Evolutionary conservation across 208 protist species (phyloP).

Genomic region (Crithidia mellificae): DNA sequence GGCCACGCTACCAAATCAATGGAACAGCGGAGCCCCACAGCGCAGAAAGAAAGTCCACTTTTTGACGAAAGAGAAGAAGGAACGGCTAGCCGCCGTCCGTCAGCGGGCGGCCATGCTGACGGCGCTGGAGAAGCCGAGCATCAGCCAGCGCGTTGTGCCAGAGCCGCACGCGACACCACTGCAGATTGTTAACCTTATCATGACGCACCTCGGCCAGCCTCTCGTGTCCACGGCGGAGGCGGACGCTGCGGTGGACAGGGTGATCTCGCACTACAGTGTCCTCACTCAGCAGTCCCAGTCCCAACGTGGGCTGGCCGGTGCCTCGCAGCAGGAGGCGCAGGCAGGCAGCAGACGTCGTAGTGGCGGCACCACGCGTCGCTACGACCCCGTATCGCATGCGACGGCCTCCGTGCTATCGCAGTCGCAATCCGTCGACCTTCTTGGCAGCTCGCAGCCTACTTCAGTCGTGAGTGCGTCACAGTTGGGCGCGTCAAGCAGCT

Average conservation of each 20-base stretch:
- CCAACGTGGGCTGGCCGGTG: background rate
- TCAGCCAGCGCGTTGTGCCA: slow-evolving; percentile 42
- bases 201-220: slow-evolving; percentile 41
- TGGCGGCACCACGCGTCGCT: background rate
- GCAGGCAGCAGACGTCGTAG: background rate
- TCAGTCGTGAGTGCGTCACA: background rate
- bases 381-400: background rate
- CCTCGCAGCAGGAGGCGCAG: background rate
- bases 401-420: slow-evolving; percentile 27
- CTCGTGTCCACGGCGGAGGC: slow-evolving; percentile 35
- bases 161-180: slow-evolving; percentile 66
- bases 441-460: background rate
- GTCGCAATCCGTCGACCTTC: background rate
- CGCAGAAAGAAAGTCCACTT: background rate
- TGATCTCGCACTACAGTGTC: slow-evolving; percentile 28
- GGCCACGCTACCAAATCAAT: background rate
- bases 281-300: slow-evolving; percentile 37
- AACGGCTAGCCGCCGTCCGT: background rate
- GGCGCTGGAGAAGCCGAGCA: slow-evolving; percentile 13
- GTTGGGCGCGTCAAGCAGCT: too few relatives aligned
- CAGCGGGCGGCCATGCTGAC: background rate
- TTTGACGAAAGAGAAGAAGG: background rate
- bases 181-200: slow-evolving; percentile 54
- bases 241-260: slow-evolving; percentile 25
- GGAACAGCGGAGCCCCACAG: background rate